phyloP scores from a whole-genome alignment of 1,139 yeast species.

The Meyerozyma carpophila region DNA sequence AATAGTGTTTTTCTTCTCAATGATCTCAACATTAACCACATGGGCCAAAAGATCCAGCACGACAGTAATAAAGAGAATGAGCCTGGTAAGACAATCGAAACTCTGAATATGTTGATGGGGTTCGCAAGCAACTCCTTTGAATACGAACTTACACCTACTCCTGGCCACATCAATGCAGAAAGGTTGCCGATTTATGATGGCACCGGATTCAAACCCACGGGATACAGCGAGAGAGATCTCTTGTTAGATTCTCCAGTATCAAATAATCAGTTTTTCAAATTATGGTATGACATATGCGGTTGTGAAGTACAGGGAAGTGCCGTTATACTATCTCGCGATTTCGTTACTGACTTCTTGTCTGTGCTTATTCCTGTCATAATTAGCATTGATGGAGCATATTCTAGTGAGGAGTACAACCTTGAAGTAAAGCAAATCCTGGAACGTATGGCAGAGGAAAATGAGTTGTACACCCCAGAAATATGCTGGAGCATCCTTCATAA shows the following conservation, averaged over 20 bases:
- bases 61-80: conserved; percentile 1
- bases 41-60: conserved; percentile 5
- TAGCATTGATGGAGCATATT: conserved; percentile 33
- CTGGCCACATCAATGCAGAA: conserved; percentile 40
- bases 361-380: conserved; percentile 47
- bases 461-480: conserved; percentile 22
- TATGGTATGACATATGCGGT: conserved; percentile 58
- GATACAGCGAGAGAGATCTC: conserved; percentile 28
- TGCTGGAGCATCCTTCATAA: conserved; percentile 42
- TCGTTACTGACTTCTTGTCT: conserved; percentile 29
- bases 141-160: conserved; percentile 39
- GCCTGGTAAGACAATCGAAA: background rate
- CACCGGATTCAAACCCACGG: conserved; percentile 10
- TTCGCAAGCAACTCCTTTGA: conserved; percentile 42
- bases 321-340: conserved; percentile 18
- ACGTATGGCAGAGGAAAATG: conserved; percentile 14
- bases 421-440: conserved; percentile 14
- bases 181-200: conserved; percentile 47
- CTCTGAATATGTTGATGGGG: conserved; percentile 25
- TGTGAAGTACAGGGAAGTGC: conserved; percentile 38
- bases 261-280: conserved; percentile 40
- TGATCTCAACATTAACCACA: conserved; percentile 17
- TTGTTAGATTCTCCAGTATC: conserved; percentile 52
- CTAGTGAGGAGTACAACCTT: conserved; percentile 11
- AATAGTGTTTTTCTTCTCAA: conserved; percentile 63